Conservation (phyloP, 352 stramenopile genomes). For the Phytophthora gonapodyides region DNA sequence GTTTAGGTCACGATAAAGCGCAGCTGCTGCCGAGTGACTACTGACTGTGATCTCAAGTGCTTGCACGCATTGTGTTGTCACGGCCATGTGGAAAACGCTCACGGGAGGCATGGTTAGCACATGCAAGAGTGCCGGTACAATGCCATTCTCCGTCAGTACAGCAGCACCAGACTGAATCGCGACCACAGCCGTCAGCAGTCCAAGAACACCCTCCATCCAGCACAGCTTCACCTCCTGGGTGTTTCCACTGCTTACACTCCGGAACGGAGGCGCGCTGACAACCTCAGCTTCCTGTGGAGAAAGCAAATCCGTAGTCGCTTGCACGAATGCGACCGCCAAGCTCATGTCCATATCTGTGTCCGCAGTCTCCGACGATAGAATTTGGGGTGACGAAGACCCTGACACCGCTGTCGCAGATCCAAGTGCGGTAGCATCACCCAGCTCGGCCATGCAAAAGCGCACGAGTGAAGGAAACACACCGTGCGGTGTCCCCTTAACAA, state of each 20-base stretch:
- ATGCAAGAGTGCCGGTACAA: constrained; percentile 81
- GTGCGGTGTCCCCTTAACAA: constrained; percentile 78
- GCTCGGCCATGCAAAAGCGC: constrained; percentile 75
- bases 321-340: constrained; percentile 85
- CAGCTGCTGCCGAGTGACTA: constrained; percentile 63
- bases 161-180: constrained; percentile 74
- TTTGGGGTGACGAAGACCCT: constrained; percentile 12
- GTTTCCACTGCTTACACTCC: constrained; percentile 46
- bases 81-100: constrained; percentile 63
- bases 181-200: constrained; percentile 73
- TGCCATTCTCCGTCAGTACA: constrained; percentile 84
- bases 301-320: constrained; percentile 79
- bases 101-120: constrained; percentile 65
- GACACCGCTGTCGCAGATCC: constrained; percentile 9
- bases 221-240: constrained; percentile 57
- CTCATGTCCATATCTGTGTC: constrained; percentile 91
- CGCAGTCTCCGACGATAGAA: constrained; percentile 49
- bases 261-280: constrained; percentile 53
- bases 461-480: constrained; percentile 85
- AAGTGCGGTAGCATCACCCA: constrained; percentile 45
- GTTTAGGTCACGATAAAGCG: constrained; percentile 85
- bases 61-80: constrained; percentile 84
- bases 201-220: constrained; percentile 83
- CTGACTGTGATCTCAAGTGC: constrained; percentile 84
- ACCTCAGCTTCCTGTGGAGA: constrained; percentile 71